Conservation (phyloP, 805 yeast genomes). For the Kluyveromyces dobzhanskii region DNA sequence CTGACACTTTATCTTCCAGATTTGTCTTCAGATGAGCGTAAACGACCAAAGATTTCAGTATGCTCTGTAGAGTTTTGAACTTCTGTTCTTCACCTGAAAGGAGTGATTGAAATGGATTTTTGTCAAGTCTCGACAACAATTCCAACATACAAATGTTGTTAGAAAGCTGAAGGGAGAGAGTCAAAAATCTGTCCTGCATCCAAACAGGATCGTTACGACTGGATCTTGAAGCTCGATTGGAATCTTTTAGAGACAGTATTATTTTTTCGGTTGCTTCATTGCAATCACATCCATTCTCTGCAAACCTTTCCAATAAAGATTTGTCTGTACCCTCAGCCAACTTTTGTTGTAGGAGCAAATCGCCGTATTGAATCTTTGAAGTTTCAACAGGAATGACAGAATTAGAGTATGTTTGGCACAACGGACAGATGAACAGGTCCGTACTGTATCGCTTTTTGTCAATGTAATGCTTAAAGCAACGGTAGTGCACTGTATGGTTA, state of each 20-base stretch:
- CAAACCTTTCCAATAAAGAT: not conserved
- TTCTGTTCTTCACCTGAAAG: slow-evolving; percentile 33
- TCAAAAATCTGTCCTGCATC: not conserved
- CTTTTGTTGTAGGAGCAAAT: not conserved
- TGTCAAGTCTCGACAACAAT: slow-evolving; percentile 45
- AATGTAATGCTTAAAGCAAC: slow-evolving; percentile 64
- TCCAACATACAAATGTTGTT: slow-evolving; percentile 52
- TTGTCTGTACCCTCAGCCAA: not conserved
- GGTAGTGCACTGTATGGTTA: slow-evolving; percentile 87
- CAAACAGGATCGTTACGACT: not conserved
- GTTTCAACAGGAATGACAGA: slow-evolving; percentile 26
- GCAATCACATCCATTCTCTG: not conserved
- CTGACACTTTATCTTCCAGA: not conserved
- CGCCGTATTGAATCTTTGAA: not conserved
- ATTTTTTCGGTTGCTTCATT: not conserved
- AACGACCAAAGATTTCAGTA: slow-evolving; percentile 18
- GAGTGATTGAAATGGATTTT: slow-evolving; percentile 26
- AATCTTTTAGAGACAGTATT: not conserved
- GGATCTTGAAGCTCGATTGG: not conserved
- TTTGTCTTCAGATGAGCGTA: not conserved
- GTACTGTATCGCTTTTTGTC: slow-evolving; percentile 49
- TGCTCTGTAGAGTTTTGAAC: slow-evolving; percentile 30
- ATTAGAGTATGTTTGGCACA: slow-evolving; percentile 67
- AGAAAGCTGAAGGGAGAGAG: not conserved
- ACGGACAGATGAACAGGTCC: slow-evolving; percentile 80